Percentiles rank a stretch among this genome's conserved stretches.
Conservation (phyloP, 805 yeast genomes). For the Kluyveromyces siamensis region DNA sequence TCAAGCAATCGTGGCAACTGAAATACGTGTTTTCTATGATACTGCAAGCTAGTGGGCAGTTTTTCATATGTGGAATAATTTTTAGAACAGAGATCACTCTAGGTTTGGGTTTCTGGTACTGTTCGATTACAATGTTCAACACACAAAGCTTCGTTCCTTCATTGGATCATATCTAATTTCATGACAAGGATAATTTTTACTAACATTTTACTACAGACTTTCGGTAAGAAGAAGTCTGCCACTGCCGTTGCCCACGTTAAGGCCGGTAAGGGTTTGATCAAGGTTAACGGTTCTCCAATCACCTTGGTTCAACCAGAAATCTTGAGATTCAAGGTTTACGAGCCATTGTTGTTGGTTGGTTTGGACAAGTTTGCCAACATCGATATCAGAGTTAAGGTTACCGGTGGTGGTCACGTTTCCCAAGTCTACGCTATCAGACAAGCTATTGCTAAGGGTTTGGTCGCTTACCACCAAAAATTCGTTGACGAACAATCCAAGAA, state of each 20-base stretch:
- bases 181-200: constrained; percentile 1
- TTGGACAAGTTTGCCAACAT: constrained; percentile 97
- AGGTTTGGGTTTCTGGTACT: too few relatives aligned
- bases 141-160: neutral
- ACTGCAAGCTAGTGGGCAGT: too few relatives aligned
- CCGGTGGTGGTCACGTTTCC: constrained; percentile 99
- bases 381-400: constrained; percentile 97
- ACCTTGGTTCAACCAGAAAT: constrained; percentile 98
- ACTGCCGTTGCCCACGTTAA: constrained; percentile 99
- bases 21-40: too few relatives aligned
- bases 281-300: constrained; percentile 99
- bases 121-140: too few relatives aligned
- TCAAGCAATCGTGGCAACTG: too few relatives aligned
- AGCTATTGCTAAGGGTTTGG: constrained; percentile 98
- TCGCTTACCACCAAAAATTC: constrained; percentile 98
- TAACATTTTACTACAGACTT: constrained; percentile 53
- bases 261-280: constrained; percentile 98
- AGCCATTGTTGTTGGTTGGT: constrained; percentile 97
- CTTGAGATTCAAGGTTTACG: constrained; percentile 99
- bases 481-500: constrained; percentile 99
- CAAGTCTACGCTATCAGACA: constrained; percentile 99
- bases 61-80: too few relatives aligned
- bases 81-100: too few relatives aligned
- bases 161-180: neutral
- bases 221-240: constrained; percentile 99